Conservation (phyloP, 1,284 basidiomycete genomes). For the Chalciporus piperatoides region DNA sequence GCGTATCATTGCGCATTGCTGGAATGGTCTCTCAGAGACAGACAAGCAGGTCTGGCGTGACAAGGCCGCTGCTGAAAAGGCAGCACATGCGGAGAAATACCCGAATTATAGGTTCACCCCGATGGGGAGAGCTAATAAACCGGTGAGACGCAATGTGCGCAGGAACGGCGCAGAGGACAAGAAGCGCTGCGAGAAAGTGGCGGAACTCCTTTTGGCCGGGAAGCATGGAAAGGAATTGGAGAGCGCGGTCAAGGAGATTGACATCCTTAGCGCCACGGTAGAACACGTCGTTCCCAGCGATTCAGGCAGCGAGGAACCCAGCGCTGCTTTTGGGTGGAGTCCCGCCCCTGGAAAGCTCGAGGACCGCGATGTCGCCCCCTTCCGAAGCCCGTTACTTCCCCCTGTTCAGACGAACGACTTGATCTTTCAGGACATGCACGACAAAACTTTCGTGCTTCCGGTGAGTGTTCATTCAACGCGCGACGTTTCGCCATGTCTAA, state of each 20-base stretch:
- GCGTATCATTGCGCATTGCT: conserved; percentile 50
- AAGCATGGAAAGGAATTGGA: conserved; percentile 51
- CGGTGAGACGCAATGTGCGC: conserved; percentile 48
- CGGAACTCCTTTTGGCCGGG: conserved; percentile 50
- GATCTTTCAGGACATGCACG: not conserved
- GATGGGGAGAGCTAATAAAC: conserved; percentile 39
- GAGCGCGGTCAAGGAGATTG: conserved; percentile 40
- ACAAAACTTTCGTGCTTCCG: not conserved
- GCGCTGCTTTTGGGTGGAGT: conserved; percentile 2
- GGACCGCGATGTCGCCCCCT: conserved; percentile 24
- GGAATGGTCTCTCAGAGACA: conserved; percentile 46
- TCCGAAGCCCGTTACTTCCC: conserved; percentile 37
- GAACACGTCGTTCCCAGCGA: not conserved
- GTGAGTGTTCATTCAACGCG: conserved; percentile 13
- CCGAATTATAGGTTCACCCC: conserved; percentile 58
- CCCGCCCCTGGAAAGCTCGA: conserved; percentile 3
- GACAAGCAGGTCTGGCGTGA: conserved; percentile 50
- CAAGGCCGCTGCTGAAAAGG: conserved; percentile 56
- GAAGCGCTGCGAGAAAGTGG: conserved; percentile 49
- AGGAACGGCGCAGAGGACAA: conserved; percentile 47
- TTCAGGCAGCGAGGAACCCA: not conserved
- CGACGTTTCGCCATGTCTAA: conserved; percentile 2
- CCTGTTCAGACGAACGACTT: conserved; percentile 13
- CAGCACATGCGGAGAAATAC: conserved; percentile 50
- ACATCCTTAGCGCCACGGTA: conserved; percentile 6